phyloP scores from a whole-genome alignment of 176 grass and related monocot genomes.

The Bothriochloa decipiens region DNA sequence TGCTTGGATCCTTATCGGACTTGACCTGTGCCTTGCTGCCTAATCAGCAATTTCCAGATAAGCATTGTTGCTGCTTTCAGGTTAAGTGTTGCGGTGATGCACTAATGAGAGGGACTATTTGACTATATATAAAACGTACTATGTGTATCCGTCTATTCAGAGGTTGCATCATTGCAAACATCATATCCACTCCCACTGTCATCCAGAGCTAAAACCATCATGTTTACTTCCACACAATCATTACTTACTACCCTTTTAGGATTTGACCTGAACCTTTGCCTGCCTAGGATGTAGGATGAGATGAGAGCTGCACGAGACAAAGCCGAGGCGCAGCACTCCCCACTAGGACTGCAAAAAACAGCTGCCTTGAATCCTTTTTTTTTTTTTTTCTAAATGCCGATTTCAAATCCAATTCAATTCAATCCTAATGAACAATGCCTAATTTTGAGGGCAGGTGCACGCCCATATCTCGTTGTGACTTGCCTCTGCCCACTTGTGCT shows the following conservation, averaged over 20 bases:
- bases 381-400: background rate
- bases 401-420: background rate
- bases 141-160: background rate
- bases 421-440: background rate
- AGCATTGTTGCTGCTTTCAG: background rate
- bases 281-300: background rate
- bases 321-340: background rate
- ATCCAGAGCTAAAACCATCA: background rate
- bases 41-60: background rate
- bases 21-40: background rate
- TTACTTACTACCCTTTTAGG: background rate
- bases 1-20: background rate
- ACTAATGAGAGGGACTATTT: background rate
- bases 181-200: background rate
- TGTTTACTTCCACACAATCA: background rate
- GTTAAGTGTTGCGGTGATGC: background rate
- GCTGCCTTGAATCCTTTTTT: background rate
- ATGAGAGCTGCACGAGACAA: background rate
- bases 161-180: slow-evolving; percentile 1
- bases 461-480: background rate
- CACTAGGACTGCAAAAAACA: background rate
- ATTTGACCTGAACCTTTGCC: background rate
- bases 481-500: background rate
- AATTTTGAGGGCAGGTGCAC: background rate
- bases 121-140: too few species aligned